These are phyloP conservation scores for Leptographium wingfieldii DNA, from an alignment of 2,329 filamentous ascomycete genomes.

Conservation along the genomic window DNA sequence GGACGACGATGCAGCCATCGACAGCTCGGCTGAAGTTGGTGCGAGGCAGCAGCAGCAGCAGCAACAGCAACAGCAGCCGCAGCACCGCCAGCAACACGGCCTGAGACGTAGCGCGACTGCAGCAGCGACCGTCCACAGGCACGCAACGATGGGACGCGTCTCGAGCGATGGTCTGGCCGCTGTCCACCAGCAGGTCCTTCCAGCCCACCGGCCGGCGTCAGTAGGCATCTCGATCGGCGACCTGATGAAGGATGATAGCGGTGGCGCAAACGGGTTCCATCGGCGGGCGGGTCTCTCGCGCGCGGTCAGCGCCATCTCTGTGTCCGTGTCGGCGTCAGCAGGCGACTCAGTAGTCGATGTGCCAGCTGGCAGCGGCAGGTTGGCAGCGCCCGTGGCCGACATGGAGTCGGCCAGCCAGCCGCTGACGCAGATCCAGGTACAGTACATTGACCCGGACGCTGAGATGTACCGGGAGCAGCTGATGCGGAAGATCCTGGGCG, in stretches of 20 bases:
- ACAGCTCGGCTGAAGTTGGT: conserved; percentile 2
- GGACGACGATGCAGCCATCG: conserved; percentile 10
- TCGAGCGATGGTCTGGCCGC: conserved; percentile 10
- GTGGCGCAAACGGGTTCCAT: background rate
- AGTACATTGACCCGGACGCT: conserved; percentile 39
- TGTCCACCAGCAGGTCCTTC: background rate
- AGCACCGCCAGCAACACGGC: background rate
- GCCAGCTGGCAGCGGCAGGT: too few relatives aligned
- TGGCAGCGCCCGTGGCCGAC: background rate
- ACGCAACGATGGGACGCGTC: conserved; percentile 4
- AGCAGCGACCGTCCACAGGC: conserved; percentile 7
- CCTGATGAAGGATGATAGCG: conserved; percentile 7
- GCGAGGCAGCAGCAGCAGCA: conserved; percentile 3
- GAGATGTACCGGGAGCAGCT: conserved; percentile 28
- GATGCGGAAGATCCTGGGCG: conserved; percentile 29
- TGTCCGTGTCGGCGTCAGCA: conserved; percentile 15
- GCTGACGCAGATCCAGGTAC: conserved; percentile 38
- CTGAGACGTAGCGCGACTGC: conserved; percentile 15
- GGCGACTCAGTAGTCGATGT: background rate
- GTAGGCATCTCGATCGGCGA: conserved; percentile 9
- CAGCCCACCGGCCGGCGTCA: background rate
- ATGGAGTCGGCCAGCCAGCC: conserved; percentile 1
- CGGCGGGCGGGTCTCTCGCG: conserved; percentile 2
- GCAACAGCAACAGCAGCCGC: conserved; percentile 10
- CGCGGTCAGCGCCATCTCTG: background rate